Percentiles rank a stretch among this genome's conserved stretches.
These are phyloP conservation scores for Geotrichum armillariae DNA, from an alignment of 1,139 yeast species.

Conservation along the genomic window DNA sequence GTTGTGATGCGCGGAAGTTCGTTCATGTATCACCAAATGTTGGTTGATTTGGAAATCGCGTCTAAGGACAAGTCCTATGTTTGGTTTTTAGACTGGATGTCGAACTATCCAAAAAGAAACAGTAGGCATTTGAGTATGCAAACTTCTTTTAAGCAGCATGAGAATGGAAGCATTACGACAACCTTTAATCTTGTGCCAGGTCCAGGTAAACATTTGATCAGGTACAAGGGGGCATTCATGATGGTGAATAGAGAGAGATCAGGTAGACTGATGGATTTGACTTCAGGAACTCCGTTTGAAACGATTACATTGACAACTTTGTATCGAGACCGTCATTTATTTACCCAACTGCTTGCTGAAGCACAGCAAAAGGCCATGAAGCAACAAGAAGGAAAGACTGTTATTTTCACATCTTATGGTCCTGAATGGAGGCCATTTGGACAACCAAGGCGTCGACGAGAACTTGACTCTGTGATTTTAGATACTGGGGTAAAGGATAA, in stretches of 20 bases:
- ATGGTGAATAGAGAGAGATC: conserved; percentile 87
- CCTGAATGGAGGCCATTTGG: conserved; percentile 99
- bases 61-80: conserved; percentile 89
- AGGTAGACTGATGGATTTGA: conserved; percentile 83
- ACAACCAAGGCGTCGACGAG: conserved; percentile 85
- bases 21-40: conserved; percentile 73
- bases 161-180: conserved; percentile 87
- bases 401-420: conserved; percentile 91
- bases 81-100: conserved; percentile 98
- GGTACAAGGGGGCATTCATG: conserved; percentile 86
- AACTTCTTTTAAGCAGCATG: conserved; percentile 84
- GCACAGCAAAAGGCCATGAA: conserved; percentile 83
- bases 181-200: conserved; percentile 95
- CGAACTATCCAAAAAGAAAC: conserved; percentile 62
- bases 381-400: conserved; percentile 91
- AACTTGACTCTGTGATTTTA: conserved; percentile 80
- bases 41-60: conserved; percentile 92
- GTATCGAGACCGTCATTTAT: conserved; percentile 73
- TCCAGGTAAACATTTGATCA: conserved; percentile 88
- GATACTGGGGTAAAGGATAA: conserved; percentile 70
- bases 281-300: conserved; percentile 92
- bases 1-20: conserved; percentile 65
- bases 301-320: conserved; percentile 90
- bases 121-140: conserved; percentile 90
- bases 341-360: conserved; percentile 72